Percentiles rank a stretch among this genome's conserved stretches.
phyloP scores from a whole-genome alignment of 1,284 basidiomycete genomes.

The Bondarzewia mesenterica region DNA sequence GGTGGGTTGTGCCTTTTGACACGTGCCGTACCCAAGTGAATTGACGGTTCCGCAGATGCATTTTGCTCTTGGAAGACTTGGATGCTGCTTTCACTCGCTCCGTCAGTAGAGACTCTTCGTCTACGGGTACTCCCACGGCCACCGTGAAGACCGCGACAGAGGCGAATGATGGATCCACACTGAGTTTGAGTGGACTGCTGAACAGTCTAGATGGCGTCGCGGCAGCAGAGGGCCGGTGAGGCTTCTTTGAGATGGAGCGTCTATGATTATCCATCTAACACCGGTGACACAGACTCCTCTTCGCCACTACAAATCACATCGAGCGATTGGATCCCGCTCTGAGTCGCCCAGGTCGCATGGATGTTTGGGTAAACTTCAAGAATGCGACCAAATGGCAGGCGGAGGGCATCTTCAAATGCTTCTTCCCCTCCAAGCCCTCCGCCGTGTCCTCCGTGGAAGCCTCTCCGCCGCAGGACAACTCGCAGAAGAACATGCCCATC shows the following conservation, averaged over 20 bases:
- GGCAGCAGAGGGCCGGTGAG: constrained; percentile 76
- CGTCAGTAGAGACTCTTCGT: constrained; percentile 68
- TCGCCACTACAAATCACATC: constrained; percentile 81
- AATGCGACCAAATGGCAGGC: constrained; percentile 84
- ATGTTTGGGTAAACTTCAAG: constrained; percentile 83
- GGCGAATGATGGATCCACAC: constrained; percentile 63
- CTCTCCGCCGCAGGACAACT: constrained; percentile 34
- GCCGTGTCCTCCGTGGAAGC: constrained; percentile 20
- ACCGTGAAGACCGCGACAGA: constrained; percentile 31
- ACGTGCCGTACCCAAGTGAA: constrained; percentile 8
- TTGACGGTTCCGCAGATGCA: constrained; percentile 47
- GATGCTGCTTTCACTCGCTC: constrained; percentile 82
- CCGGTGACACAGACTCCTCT: constrained; percentile 46
- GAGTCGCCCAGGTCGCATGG: constrained; percentile 77
- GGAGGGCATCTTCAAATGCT: constrained; percentile 85
- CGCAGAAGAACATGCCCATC: constrained; percentile 57
- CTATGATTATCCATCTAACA: constrained; percentile 3
- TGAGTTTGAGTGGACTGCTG: constrained; percentile 73
- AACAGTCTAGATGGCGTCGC: constrained; percentile 85
- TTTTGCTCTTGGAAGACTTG: constrained; percentile 81
- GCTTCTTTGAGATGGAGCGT: constrained; percentile 10
- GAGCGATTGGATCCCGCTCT: constrained; percentile 79
- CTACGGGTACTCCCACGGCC: constrained; percentile 61
- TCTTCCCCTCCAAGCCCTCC: constrained; percentile 64
- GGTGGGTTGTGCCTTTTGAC: constrained; percentile 33